phyloP scores from a whole-genome alignment of 2,329 filamentous ascomycete genomes.

The Sporothrix dimorphospora region DNA sequence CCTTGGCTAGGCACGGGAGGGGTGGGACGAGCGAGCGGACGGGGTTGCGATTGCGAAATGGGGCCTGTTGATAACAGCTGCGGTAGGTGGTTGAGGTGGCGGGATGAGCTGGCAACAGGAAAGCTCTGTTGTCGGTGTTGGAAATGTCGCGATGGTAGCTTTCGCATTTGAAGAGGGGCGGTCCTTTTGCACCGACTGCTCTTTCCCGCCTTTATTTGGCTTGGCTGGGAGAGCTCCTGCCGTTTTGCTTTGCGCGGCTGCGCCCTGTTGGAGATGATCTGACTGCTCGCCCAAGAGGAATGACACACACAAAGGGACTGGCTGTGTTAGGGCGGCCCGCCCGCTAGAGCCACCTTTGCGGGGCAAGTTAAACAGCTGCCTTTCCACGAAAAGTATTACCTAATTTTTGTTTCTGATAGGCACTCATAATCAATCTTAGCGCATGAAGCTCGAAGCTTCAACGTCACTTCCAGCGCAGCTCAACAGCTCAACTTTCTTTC shows the following conservation, averaged over 20 bases:
- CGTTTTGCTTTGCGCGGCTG: background rate
- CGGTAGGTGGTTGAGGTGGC: background rate
- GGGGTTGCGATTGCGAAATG: conserved; percentile 3
- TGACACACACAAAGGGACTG: conserved; percentile 5
- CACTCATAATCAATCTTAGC: background rate
- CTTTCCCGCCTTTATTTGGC: background rate
- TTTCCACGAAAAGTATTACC: conserved; percentile 11
- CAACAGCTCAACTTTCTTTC: background rate
- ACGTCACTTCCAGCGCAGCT: background rate
- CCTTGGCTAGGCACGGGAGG: conserved; percentile 1
- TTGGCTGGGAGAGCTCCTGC: background rate
- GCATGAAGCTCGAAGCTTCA: background rate
- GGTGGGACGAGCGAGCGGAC: conserved; percentile 6
- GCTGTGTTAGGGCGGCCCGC: background rate
- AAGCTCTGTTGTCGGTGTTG: background rate
- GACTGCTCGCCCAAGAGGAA: conserved; percentile 1
- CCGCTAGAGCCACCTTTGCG: background rate
- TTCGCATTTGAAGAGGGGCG: background rate
- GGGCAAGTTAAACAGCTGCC: background rate
- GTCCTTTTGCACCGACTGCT: background rate
- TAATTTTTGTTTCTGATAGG: background rate
- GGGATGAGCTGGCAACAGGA: background rate
- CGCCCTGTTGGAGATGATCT: conserved; percentile 3
- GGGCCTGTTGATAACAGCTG: background rate
- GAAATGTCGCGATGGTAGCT: background rate